A percentile compares a stretch with the other conserved stretches of the same genome.
Evolutionary conservation across 495 filamentous ascomycete genomes (phyloP).

Genomic region (Entonaema liquescens): DNA sequence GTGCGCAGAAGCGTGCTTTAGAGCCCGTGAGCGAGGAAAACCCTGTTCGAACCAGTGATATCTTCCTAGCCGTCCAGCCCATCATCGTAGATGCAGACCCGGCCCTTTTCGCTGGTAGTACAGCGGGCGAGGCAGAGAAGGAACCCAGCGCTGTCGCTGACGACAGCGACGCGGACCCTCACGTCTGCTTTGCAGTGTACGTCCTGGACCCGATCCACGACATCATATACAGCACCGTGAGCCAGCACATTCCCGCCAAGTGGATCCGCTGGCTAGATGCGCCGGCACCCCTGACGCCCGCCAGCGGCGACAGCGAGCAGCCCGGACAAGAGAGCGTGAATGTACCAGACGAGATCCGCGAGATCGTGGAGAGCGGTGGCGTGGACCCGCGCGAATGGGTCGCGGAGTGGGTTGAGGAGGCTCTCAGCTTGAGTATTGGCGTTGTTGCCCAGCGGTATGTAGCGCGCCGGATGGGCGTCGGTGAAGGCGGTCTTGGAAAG

Average conservation of each 20-base stretch:
- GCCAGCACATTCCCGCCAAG: slow-evolving; percentile 81
- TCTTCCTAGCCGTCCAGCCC: slow-evolving; percentile 94
- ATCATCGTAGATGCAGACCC: slow-evolving; percentile 67
- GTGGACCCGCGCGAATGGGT: slow-evolving; percentile 97
- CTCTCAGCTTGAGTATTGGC: slow-evolving; percentile 79
- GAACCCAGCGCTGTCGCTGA: slow-evolving; percentile 59
- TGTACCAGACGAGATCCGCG: slow-evolving; percentile 83
- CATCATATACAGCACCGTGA: slow-evolving; percentile 84
- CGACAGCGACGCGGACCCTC: slow-evolving; percentile 59
- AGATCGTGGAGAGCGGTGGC: slow-evolving; percentile 87
- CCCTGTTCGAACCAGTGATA: slow-evolving; percentile 88
- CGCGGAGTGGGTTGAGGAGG: slow-evolving; percentile 95
- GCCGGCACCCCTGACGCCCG: slow-evolving; percentile 61
- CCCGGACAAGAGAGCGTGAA: slow-evolving; percentile 39
- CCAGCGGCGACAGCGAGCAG: slow-evolving; percentile 51
- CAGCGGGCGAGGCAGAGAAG: slow-evolving; percentile 59
- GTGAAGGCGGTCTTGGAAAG: slow-evolving; percentile 81
- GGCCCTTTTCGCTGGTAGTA: slow-evolving; percentile 70
- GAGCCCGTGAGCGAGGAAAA: slow-evolving; percentile 81
- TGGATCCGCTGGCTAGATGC: slow-evolving; percentile 96
- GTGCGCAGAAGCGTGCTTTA: slow-evolving; percentile 77
- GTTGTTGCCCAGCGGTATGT: slow-evolving; percentile 96
- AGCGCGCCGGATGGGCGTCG: slow-evolving; percentile 93
- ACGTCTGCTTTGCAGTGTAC: slow-evolving; percentile 87
- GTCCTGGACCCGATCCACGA: slow-evolving; percentile 92